A percentile compares a stretch with the other conserved stretches of the same genome.
Evolutionary conservation across 331 rosid species (phyloP).

Genomic region (Telfairia occidentalis): DNA sequence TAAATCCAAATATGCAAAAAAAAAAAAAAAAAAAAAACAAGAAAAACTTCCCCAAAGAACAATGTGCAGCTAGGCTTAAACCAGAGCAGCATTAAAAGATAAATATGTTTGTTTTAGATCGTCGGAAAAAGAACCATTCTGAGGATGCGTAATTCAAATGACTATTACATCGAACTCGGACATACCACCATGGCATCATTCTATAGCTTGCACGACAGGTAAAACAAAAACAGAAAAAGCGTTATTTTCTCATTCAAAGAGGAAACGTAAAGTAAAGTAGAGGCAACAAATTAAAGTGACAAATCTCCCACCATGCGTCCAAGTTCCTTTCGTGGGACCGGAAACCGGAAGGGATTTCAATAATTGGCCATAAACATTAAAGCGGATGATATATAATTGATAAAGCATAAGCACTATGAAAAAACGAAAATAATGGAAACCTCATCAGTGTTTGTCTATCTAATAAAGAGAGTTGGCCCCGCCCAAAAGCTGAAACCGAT

Average conservation of each 20-base stretch:
- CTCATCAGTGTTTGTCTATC: background rate
- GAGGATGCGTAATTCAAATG: background rate
- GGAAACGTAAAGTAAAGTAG: constrained; percentile 8
- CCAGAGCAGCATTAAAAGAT: background rate
- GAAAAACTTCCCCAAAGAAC: background rate
- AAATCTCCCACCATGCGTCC: background rate
- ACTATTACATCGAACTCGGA: background rate
- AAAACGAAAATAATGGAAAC: background rate
- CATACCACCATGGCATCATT: background rate
- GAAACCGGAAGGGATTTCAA: background rate
- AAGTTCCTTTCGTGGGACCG: constrained; percentile 7
- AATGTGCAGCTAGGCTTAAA: background rate
- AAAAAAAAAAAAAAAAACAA: too few species aligned
- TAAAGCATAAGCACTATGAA: background rate
- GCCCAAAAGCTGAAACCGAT: background rate
- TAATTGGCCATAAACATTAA: background rate
- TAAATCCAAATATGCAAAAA: background rate
- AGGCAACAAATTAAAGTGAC: constrained; percentile 3
- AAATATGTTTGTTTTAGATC: background rate
- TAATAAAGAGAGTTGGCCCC: background rate
- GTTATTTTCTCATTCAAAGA: background rate
- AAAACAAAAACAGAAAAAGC: background rate
- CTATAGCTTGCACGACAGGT: constrained; percentile 5
- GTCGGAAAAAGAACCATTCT: background rate
- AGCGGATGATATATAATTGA: background rate